Conservation (phyloP, 2,329 filamentous ascomycete species). For the Ceratocystis colombiana region DNA sequence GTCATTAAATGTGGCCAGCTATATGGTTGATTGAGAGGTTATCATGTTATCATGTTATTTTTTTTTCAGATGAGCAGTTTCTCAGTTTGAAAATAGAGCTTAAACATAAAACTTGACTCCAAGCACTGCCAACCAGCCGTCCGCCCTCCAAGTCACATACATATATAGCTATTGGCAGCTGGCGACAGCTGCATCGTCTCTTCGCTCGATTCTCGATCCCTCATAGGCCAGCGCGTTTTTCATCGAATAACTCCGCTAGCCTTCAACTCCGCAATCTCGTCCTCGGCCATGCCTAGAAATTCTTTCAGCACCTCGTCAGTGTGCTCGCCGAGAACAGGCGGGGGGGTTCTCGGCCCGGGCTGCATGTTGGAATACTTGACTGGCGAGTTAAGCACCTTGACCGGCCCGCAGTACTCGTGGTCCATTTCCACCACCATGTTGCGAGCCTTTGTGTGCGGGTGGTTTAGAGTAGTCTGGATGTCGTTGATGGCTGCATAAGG, state of each 20-base stretch:
- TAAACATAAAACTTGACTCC: too few species aligned
- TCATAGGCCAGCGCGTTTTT: neutral
- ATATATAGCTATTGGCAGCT: neutral
- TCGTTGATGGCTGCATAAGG: slow-evolving; percentile 92
- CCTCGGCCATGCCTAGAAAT: slow-evolving; percentile 49
- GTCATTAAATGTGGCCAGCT: too few species aligned
- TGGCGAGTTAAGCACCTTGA: slow-evolving; percentile 87
- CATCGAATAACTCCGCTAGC: slow-evolving; percentile 55
- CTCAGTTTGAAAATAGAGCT: neutral
- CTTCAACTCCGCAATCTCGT: slow-evolving; percentile 53
- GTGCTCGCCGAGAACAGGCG: slow-evolving; percentile 79
- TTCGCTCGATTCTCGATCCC: neutral
- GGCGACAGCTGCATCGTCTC: neutral
- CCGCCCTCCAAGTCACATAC: neutral
- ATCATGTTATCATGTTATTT: neutral
- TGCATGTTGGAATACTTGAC: slow-evolving; percentile 83
- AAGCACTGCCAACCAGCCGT: too few species aligned
- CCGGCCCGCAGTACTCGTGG: slow-evolving; percentile 69
- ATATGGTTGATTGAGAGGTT: neutral
- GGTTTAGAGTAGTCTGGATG: slow-evolving; percentile 70
- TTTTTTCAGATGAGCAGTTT: neutral
- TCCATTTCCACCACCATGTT: slow-evolving; percentile 85
- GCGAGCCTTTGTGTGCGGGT: slow-evolving; percentile 73
- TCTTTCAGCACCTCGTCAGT: slow-evolving; percentile 64
- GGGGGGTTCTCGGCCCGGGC: slow-evolving; percentile 64